Conservation (phyloP, 768 basidiomycete genomes). For the Hericium alpestre region DNA sequence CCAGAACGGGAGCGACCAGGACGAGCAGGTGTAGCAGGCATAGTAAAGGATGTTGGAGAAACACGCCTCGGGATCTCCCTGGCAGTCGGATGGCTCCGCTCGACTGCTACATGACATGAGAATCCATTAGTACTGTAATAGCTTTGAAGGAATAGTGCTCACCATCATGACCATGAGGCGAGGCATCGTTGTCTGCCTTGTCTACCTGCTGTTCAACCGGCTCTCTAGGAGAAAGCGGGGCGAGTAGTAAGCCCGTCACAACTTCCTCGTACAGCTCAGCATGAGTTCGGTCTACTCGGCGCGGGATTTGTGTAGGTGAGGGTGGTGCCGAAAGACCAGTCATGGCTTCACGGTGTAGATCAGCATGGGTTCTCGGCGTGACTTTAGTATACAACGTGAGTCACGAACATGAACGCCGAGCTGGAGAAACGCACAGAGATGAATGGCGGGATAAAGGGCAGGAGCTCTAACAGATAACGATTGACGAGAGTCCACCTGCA, state of each 20-base stretch:
- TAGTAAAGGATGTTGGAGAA: no score
- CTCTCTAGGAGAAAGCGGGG: not conserved
- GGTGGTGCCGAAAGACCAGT: no score
- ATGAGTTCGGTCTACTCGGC: not conserved
- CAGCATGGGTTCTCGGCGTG: not conserved
- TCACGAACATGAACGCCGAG: not conserved
- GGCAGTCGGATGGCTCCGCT: no score
- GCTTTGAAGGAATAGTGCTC: no score
- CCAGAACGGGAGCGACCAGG: no score
- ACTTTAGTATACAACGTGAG: not conserved
- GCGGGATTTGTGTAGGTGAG: no score
- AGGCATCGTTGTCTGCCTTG: no score
- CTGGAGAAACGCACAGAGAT: constrained; percentile 14
- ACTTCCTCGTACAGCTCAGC: not conserved
- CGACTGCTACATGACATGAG: no score
- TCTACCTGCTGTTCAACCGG: not conserved
- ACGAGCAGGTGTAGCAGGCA: no score
- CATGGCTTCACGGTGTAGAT: not conserved
- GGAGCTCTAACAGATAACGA: not conserved
- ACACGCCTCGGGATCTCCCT: no score
- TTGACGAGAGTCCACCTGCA: not conserved
- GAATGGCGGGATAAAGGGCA: constrained; percentile 15
- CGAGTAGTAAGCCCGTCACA: not conserved
- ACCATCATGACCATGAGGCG: no score
- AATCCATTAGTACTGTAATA: no score